phyloP scores from a whole-genome alignment of 2,329 filamentous ascomycete species.

The Cercospora canescens region DNA sequence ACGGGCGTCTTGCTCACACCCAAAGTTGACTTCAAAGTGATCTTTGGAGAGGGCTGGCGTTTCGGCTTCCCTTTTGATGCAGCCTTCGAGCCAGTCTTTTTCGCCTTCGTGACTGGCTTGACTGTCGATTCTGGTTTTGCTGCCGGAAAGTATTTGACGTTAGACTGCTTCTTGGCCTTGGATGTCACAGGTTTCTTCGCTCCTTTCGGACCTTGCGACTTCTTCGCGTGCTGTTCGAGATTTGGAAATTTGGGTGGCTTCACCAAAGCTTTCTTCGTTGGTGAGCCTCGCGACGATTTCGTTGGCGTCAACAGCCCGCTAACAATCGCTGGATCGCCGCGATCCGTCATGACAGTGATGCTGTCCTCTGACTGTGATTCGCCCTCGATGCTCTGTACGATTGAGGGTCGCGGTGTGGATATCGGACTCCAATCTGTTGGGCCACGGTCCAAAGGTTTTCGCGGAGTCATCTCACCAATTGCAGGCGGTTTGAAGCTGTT shows the following conservation, averaged over 20 bases:
- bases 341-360: constrained; percentile 20
- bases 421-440: constrained; percentile 24
- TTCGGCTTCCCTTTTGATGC: constrained; percentile 14
- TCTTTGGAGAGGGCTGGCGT: constrained; percentile 14
- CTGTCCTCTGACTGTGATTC: constrained; percentile 24
- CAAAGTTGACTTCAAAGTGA: constrained; percentile 26
- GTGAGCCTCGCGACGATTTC: constrained; percentile 31
- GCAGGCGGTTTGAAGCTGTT: constrained; percentile 34
- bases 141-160: constrained; percentile 30
- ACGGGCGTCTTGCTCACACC: constrained; percentile 27
- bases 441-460: constrained; percentile 17
- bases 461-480: constrained; percentile 23
- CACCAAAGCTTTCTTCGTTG: constrained; percentile 22
- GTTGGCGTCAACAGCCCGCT: constrained; percentile 36
- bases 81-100: not conserved
- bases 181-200: constrained; percentile 13
- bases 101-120: constrained; percentile 1
- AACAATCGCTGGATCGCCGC: not conserved
- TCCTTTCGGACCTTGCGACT: constrained; percentile 16
- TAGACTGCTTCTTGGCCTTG: constrained; percentile 26
- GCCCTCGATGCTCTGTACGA: constrained; percentile 31
- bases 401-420: constrained; percentile 17
- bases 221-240: constrained; percentile 20
- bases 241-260: constrained; percentile 15
- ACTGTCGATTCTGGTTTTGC: constrained; percentile 18